phyloP scores from a whole-genome alignment of 2,329 filamentous ascomycete species.

The Drechslerella coelobrocha region DNA sequence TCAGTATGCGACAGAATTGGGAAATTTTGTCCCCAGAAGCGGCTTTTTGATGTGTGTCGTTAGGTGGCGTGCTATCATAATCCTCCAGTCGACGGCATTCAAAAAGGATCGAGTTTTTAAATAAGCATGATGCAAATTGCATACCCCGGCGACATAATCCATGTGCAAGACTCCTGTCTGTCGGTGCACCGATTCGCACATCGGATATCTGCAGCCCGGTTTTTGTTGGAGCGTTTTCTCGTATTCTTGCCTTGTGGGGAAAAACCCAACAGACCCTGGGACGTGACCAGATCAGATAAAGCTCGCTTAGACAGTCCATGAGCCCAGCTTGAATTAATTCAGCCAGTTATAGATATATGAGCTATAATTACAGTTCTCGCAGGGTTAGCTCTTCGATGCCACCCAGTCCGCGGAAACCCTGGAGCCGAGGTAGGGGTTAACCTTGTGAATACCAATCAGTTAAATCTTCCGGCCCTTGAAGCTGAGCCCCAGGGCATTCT shows the following conservation, averaged over 20 bases:
- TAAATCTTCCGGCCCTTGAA: not conserved
- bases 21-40: slow-evolving; percentile 18
- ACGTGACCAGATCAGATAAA: slow-evolving; percentile 5
- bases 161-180: not conserved
- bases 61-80: slow-evolving; percentile 33
- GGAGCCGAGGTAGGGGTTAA: not conserved
- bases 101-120: slow-evolving; percentile 5
- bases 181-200: slow-evolving; percentile 19
- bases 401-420: not conserved
- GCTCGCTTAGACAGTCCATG: slow-evolving; percentile 25
- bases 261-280: too few relatives aligned
- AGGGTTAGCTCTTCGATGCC: not conserved
- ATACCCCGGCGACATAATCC: not conserved
- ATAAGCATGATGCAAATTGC: not conserved
- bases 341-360: not conserved
- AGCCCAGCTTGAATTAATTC: not conserved
- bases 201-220: slow-evolving; percentile 27
- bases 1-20: slow-evolving; percentile 24
- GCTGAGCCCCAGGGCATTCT: not conserved
- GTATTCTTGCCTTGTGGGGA: slow-evolving; percentile 33
- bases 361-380: slow-evolving; percentile 6
- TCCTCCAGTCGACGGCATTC: slow-evolving; percentile 7
- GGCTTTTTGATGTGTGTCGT: not conserved
- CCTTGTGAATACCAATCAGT: not conserved
- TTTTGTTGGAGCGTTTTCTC: slow-evolving; percentile 20